These are phyloP conservation scores for Globisporangium perplexum DNA, from an alignment of 352 stramenopile species.

Conservation along the genomic window DNA sequence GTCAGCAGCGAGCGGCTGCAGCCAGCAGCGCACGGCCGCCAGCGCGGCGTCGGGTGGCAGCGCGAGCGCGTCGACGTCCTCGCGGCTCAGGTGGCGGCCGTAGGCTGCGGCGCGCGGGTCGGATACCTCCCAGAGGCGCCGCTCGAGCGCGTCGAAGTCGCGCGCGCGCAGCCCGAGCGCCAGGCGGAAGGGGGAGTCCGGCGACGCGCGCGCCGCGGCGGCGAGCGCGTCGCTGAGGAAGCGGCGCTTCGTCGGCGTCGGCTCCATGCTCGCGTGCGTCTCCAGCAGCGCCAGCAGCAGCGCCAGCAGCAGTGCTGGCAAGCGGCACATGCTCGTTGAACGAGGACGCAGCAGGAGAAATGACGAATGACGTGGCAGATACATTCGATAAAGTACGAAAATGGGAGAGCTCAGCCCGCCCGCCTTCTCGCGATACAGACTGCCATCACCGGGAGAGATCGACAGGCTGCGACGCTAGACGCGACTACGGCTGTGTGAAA, in stretches of 20 bases:
- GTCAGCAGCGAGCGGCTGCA: slow-evolving; percentile 17
- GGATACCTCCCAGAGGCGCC: slow-evolving; percentile 42
- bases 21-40: slow-evolving; percentile 40
- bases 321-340: too few species aligned
- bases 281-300: neutral
- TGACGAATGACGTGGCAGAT: too few species aligned
- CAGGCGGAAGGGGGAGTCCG: slow-evolving; percentile 40
- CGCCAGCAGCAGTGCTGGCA: neutral
- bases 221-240: slow-evolving; percentile 27
- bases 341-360: too few species aligned
- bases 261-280: neutral
- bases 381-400: neutral
- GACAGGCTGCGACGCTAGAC: too few species aligned
- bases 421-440: too few species aligned
- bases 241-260: slow-evolving; percentile 2
- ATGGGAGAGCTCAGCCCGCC: too few species aligned
- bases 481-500: too few species aligned
- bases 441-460: too few species aligned
- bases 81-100: slow-evolving; percentile 35
- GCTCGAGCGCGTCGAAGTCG: slow-evolving; percentile 51
- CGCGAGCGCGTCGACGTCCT: slow-evolving; percentile 38
- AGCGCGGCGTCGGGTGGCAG: slow-evolving; percentile 36
- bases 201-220: slow-evolving; percentile 20
- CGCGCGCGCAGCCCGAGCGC: slow-evolving; percentile 39
- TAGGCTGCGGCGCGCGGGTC: slow-evolving; percentile 55